Evolutionary conservation across 192 early-diverging fungal species (phyloP).

Genomic region (Spizellomyces punctatus): DNA sequence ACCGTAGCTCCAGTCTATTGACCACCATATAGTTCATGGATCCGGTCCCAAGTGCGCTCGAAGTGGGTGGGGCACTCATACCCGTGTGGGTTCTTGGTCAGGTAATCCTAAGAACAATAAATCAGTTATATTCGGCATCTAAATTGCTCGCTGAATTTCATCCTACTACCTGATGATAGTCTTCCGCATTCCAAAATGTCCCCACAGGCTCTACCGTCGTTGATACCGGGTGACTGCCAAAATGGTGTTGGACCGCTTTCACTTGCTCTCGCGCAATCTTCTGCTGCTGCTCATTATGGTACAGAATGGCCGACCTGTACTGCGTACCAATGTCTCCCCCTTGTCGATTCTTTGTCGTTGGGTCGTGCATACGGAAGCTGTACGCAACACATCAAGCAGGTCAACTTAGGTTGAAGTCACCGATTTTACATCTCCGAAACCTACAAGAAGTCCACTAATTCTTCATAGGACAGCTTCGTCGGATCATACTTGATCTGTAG

Average conservation of each 20-base stretch:
- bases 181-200: conserved; percentile 81
- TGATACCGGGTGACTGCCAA: conserved; percentile 48
- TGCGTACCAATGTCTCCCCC: conserved; percentile 85
- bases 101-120: conserved; percentile 73
- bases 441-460: conserved; percentile 82
- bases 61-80: conserved; percentile 67
- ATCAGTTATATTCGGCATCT: not conserved
- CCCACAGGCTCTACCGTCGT: conserved; percentile 74
- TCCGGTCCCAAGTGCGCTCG: conserved; percentile 52
- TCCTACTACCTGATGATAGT: conserved; percentile 41
- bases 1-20: not conserved
- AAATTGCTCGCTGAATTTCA: not conserved
- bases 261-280: conserved; percentile 74
- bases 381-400: conserved; percentile 24
- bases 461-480: conserved; percentile 68
- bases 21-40: conserved; percentile 38
- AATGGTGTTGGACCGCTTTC: conserved; percentile 56
- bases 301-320: conserved; percentile 87
- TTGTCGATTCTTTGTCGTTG: conserved; percentile 84
- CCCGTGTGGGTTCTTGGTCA: conserved; percentile 75
- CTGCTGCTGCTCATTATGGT: conserved; percentile 76
- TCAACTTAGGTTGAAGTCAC: not conserved
- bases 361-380: conserved; percentile 71
- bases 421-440: not conserved
- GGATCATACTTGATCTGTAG: conserved; percentile 79